Evolutionary conservation across 768 basidiomycete genomes (phyloP), one percentile per base, ranked within the genome.

Genomic region (Phlegmacium glaucopus): DNA sequence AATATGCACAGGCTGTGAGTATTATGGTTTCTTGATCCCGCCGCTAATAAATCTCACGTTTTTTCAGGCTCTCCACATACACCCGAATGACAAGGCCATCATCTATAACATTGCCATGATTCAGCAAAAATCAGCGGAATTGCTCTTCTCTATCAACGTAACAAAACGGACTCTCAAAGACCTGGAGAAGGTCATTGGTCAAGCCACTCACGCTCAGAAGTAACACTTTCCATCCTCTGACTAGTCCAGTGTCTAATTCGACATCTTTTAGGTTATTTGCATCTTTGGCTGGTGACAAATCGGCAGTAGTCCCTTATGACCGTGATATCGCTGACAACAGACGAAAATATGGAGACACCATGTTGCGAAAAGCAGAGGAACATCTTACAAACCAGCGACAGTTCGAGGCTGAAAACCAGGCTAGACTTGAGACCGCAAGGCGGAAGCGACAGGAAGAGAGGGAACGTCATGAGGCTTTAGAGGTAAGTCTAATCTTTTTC

Each of bases 61-160:
- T 9, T 8, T 38, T 4, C 53, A 97, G 94, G 94, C 94, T 1
- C 72, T 88, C 12, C 86, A 90, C 53, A 67, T 93, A 6, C 83
- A 87, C 54, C 93, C 94, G 0, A 78, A 75, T 46, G 96, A 99
- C 70, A 94, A 94, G 61, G 89, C 92, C 3, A 83, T 87, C 42
- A 51, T 92, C 36, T 98, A 94, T 69, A 98, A 99, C 65, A 90
- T 97, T 57, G 94, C 95, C 45, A 94, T 99, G 88, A 93, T 98
- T 28, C 86, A 94, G 65, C 96, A 99, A 63, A 97, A 97, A 66
- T 85, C 90, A 0, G 90, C 92, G 0, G 95, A 97, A 64, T 77
- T 97, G 69, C 69, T 98, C 18, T 85, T 93, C 54, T 75, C 81
- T 1, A 68, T 94, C 18, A 74, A 76, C 1, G 77, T 85, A 1